Evolutionary conservation across 805 yeast species (phyloP).

Genomic region (Jamesozyma rosinii): DNA sequence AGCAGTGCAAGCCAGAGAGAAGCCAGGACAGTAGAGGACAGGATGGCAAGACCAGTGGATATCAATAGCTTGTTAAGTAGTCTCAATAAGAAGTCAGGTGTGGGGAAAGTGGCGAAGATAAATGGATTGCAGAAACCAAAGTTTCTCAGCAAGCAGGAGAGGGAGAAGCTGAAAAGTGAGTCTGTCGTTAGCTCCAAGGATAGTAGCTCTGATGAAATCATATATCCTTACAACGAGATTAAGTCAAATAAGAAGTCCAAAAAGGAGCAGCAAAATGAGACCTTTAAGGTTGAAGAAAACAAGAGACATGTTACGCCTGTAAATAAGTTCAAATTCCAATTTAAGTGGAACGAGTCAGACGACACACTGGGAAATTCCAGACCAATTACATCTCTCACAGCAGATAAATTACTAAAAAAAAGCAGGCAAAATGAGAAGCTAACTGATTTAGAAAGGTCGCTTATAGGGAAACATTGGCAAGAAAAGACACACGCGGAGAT

Average conservation of each 20-base stretch:
- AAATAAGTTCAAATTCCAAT: conserved; percentile 38
- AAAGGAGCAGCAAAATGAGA: background rate
- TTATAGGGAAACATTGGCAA: conserved; percentile 46
- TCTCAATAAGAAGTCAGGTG: conserved; percentile 2
- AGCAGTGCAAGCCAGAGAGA: too few relatives aligned
- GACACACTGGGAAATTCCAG: conserved; percentile 47
- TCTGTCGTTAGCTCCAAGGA: background rate
- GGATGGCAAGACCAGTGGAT: conserved; percentile 31
- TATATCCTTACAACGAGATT: background rate
- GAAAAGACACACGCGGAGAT: conserved; percentile 53
- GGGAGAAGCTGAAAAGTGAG: conserved; percentile 21
- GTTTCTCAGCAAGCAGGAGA: conserved; percentile 40
- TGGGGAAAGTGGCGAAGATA: conserved; percentile 3
- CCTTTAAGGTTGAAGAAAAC: background rate
- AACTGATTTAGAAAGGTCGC: conserved; percentile 11
- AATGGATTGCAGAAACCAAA: conserved; percentile 25
- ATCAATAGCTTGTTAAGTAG: conserved; percentile 31
- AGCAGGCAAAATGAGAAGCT: background rate
- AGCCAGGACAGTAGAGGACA: too few relatives aligned
- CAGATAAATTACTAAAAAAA: conserved; percentile 10
- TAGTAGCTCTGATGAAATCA: background rate
- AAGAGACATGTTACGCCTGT: too few relatives aligned
- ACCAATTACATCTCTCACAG: conserved; percentile 32
- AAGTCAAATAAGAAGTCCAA: background rate
- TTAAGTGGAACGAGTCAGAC: conserved; percentile 61